Evolutionary conservation across 257 asterid genomes (phyloP), one percentile per base, ranked within the genome.

Genomic region (Solanum dulcamara): DNA sequence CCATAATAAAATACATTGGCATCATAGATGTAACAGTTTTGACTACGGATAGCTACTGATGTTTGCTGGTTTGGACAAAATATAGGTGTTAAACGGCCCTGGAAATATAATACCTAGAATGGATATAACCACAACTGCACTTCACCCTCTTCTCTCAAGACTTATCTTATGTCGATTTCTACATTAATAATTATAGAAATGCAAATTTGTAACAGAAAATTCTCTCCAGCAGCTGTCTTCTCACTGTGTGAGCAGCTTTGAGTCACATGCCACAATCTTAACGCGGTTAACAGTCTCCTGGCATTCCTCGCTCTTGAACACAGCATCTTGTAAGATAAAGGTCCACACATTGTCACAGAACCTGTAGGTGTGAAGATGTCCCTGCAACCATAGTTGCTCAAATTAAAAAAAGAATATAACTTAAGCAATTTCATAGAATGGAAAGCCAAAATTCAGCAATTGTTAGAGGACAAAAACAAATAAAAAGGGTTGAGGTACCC

Each of bases 301-400:
- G 89, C 92, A 90, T 80, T 96, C 98, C 24, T 96, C 98, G 30
- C 91, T 90, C 89, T 94, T 96, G 87, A 96, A 90, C 80, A 80
- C 79, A 86, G 98, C 98, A 89, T 94, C 89, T 91, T 94, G 98
- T 83, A 96, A 86, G 93, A 93, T 93, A 94, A 96, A 96, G 35
- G 98, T 96, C 99, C 99, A 96, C 26, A 96, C 98, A 55, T 93
- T 94, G 91, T 96, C 99, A 62, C 98, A 93, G 94, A 93, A 93
- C 85, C 98, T 86, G 93, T 96, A 96, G 18, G 97, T 94, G 88
- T 94, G 99, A 84, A 96, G 98, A 96, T 96, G 99, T 81, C 98
- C 99, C 98, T 96, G 92, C 62, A 40, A 57, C 72, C 80, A 84
- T 74, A 85, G 70, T 86, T 30, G 38, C 67, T 84, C 32, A 68